A percentile compares a stretch with the other conserved stretches of the same genome.
Conservation (phyloP, 176 grass and related monocot species). For the Oryza meyeriana region DNA sequence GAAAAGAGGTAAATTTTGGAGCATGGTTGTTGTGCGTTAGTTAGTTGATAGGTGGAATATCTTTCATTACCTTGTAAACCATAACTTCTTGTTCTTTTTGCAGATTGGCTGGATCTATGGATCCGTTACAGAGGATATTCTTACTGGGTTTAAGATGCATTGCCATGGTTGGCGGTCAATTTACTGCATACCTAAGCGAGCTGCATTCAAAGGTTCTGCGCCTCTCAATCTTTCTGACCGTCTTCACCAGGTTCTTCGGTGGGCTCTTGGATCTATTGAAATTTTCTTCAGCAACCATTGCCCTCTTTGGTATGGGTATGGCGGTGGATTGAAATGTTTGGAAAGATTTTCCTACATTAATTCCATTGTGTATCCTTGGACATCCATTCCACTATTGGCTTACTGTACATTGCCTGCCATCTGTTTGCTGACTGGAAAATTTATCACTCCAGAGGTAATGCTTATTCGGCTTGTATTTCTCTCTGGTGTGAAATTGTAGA, state of each 20-base stretch:
- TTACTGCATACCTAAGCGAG: constrained; percentile 55
- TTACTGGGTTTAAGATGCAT: constrained; percentile 82
- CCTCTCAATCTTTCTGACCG: constrained; percentile 78
- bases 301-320: constrained; percentile 77
- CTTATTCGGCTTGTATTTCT: neutral
- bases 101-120: constrained; percentile 84
- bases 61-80: neutral
- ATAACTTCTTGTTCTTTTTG: neutral
- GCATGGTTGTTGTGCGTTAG: neutral
- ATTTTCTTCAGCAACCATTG: constrained; percentile 84
- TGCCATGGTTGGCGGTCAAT: constrained; percentile 84
- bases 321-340: constrained; percentile 60
- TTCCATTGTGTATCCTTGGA: constrained; percentile 70
- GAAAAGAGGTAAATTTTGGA: constrained; percentile 51
- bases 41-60: neutral
- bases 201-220: constrained; percentile 76
- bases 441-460: constrained; percentile 71
- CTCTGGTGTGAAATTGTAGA: neutral
- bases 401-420: constrained; percentile 76
- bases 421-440: constrained; percentile 63
- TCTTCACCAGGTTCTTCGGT: constrained; percentile 71
- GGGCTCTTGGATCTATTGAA: constrained; percentile 73
- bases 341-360: constrained; percentile 74
- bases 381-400: constrained; percentile 65
- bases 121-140: constrained; percentile 73